Conservation (phyloP, 1,284 basidiomycete genomes). For the Apiotrichum laibachii region DNA sequence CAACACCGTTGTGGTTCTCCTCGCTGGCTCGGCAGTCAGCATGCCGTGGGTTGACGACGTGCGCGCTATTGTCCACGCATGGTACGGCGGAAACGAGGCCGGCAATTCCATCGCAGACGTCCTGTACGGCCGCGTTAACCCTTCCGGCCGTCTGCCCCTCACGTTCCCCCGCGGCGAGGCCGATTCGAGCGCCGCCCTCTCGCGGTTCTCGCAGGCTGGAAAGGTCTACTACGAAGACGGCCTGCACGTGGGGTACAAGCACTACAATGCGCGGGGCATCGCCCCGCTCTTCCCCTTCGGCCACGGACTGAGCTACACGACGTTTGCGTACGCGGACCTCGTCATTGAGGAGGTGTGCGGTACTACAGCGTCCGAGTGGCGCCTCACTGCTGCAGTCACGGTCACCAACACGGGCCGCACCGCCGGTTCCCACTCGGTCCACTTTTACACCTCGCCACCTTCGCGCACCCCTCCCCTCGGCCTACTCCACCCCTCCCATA, state of each 20-base stretch:
- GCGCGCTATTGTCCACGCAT: conserved; percentile 64
- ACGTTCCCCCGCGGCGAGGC: conserved; percentile 69
- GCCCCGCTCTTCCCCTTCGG: conserved; percentile 69
- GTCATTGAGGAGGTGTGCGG: conserved; percentile 18
- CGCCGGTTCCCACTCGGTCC: conserved; percentile 33
- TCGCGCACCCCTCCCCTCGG: conserved; percentile 28
- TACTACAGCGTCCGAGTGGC: conserved; percentile 17
- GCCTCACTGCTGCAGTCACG: conserved; percentile 27
- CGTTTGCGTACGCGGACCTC: conserved; percentile 56
- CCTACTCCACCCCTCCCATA: conserved; percentile 32
- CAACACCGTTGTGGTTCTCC: conserved; percentile 68
- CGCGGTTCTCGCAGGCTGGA: conserved; percentile 54
- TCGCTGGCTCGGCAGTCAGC: conserved; percentile 65
- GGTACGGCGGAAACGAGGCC: conserved; percentile 74
- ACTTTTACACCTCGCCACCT: conserved; percentile 32
- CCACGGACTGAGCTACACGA: conserved; percentile 74
- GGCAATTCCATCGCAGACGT: conserved; percentile 75
- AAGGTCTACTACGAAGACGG: conserved; percentile 55
- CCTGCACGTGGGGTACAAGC: conserved; percentile 63
- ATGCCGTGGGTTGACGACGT: conserved; percentile 67
- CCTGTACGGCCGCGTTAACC: conserved; percentile 69
- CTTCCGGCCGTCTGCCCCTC: conserved; percentile 67
- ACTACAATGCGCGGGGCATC: conserved; percentile 61
- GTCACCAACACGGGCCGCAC: conserved; percentile 38
- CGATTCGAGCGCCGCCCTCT: conserved; percentile 60